Evolutionary conservation across 2,329 filamentous ascomycete genomes (phyloP).

Genomic region (Aquanectria penicillioides): DNA sequence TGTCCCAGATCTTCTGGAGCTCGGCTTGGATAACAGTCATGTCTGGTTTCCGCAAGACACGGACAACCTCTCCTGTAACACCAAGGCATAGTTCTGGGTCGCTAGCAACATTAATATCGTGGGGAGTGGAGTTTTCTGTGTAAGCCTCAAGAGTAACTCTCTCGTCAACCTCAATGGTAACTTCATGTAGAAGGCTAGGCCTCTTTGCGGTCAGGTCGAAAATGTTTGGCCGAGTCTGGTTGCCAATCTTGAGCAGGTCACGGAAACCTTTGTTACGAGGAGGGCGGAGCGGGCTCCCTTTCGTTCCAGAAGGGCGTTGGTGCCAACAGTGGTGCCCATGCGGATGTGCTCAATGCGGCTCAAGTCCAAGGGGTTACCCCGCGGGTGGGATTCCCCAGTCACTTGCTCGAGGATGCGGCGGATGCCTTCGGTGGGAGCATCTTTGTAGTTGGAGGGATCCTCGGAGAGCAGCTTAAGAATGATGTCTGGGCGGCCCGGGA

Average conservation of each 20-base stretch:
- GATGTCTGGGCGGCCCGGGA: constrained; percentile 72
- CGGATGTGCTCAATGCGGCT: constrained; percentile 69
- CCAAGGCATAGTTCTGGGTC: constrained; percentile 71
- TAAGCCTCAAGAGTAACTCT: constrained; percentile 86
- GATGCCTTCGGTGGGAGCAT: constrained; percentile 80
- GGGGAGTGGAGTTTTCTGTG: constrained; percentile 64
- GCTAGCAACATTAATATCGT: constrained; percentile 8
- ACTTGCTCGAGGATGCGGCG: constrained; percentile 53
- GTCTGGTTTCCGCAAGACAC: constrained; percentile 69
- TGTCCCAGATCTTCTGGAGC: constrained; percentile 68
- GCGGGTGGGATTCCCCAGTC: constrained; percentile 43
- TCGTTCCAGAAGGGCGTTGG: constrained; percentile 76
- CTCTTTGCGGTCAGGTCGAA: constrained; percentile 91
- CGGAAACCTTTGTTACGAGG: constrained; percentile 72
- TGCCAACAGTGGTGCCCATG: constrained; percentile 82
- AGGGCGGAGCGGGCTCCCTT: constrained; percentile 77
- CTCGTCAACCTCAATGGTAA: constrained; percentile 88
- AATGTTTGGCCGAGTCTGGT: constrained; percentile 89
- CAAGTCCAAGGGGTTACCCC: constrained; percentile 45
- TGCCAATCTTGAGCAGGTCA: constrained; percentile 87
- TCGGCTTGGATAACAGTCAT: constrained; percentile 61
- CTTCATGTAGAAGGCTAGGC: constrained; percentile 84
- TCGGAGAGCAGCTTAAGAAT: constrained; percentile 78
- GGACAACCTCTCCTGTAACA: constrained; percentile 73
- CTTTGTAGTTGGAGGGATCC: constrained; percentile 75